Conservation (phyloP, 2,329 filamentous ascomycete species). For the Curvularia lunata region DNA sequence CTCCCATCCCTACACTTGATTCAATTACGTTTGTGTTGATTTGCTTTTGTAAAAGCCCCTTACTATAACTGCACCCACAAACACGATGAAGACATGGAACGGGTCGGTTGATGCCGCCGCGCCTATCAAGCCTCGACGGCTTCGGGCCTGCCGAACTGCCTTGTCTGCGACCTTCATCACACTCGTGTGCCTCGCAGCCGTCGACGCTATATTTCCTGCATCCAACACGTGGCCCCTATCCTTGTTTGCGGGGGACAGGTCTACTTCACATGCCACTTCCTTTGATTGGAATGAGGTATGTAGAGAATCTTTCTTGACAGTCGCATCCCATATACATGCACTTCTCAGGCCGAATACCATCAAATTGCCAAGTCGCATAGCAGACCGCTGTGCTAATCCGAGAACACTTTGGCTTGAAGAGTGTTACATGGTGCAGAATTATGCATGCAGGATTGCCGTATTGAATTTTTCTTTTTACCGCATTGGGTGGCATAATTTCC, state of each 20-base stretch:
- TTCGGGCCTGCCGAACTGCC: slow-evolving; percentile 16
- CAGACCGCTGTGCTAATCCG: slow-evolving; percentile 6
- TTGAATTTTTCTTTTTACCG: not conserved
- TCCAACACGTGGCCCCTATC: slow-evolving; percentile 15
- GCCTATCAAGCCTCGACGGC: slow-evolving; percentile 17
- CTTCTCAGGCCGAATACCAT: not conserved
- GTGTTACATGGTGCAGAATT: not conserved
- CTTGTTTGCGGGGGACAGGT: slow-evolving; percentile 6
- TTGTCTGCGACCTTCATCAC: slow-evolving; percentile 26
- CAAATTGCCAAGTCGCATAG: not conserved
- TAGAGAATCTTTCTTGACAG: slow-evolving; percentile 13
- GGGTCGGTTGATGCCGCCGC: slow-evolving; percentile 16
- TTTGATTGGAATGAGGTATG: slow-evolving; percentile 37
- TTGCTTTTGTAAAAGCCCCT: not conserved
- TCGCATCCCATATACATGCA: slow-evolving; percentile 8
- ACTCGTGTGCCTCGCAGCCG: slow-evolving; percentile 24
- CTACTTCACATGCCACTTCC: slow-evolving; percentile 6
- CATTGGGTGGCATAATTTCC: slow-evolving; percentile 5
- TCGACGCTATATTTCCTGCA: slow-evolving; percentile 28
- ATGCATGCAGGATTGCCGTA: not conserved
- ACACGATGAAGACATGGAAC: slow-evolving; percentile 34
- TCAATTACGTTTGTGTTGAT: not conserved
- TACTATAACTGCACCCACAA: not conserved
- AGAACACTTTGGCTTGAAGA: not conserved
- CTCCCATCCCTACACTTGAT: not conserved